A percentile compares a stretch with the other conserved stretches of the same genome.
These are phyloP conservation scores for Apiotrichum sp. DNA, from an alignment of 1,284 basidiomycete genomes.

Conservation along the genomic window DNA sequence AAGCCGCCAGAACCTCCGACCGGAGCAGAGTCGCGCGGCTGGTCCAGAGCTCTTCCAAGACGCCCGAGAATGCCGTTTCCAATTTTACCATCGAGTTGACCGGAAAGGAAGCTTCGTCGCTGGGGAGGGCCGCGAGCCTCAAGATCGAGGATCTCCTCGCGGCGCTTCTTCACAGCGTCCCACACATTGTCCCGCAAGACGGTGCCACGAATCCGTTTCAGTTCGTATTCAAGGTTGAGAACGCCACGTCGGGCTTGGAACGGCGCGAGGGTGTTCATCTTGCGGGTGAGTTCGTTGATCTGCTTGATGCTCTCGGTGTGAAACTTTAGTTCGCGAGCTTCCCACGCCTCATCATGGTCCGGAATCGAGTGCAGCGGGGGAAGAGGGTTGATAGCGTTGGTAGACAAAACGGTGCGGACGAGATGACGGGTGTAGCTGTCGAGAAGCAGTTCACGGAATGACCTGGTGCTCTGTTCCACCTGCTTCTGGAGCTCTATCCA, in stretches of 20 bases:
- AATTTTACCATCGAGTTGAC: background rate
- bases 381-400: slow-evolving; percentile 44
- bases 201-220: slow-evolving; percentile 56
- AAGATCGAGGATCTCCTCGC: slow-evolving; percentile 2
- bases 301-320: slow-evolving; percentile 64
- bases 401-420: slow-evolving; percentile 54
- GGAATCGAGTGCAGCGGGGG: slow-evolving; percentile 51
- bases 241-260: slow-evolving; percentile 62
- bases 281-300: slow-evolving; percentile 65
- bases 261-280: slow-evolving; percentile 74
- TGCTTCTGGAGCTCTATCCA: slow-evolving; percentile 80
- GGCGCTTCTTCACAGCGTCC: slow-evolving; percentile 31
- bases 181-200: slow-evolving; percentile 39
- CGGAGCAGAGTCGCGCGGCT: background rate
- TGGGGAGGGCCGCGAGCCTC: background rate
- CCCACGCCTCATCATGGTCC: slow-evolving; percentile 66
- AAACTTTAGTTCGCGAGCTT: slow-evolving; percentile 61
- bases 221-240: slow-evolving; percentile 56
- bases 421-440: slow-evolving; percentile 52
- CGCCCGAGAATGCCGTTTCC: background rate
- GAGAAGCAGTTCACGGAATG: slow-evolving; percentile 60
- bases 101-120: slow-evolving; percentile 1
- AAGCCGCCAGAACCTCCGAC: slow-evolving; percentile 4
- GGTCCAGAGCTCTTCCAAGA: background rate
- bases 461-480: slow-evolving; percentile 54